Conservation (phyloP, 345 rosid genomes). For the Ceriops tagal region DNA sequence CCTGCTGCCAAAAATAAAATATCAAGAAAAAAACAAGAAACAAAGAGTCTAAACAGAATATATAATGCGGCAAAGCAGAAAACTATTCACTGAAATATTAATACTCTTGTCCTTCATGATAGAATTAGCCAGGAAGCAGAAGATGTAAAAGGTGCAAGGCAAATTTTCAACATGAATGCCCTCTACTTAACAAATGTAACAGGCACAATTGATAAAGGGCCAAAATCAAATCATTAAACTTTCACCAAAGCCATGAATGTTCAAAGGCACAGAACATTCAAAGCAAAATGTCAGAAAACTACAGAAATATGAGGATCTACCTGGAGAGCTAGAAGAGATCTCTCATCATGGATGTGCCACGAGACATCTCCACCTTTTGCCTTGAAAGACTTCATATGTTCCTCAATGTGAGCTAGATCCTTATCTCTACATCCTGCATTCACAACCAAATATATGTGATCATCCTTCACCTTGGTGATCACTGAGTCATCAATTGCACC, state of each 20-base stretch:
- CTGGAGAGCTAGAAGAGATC: constrained; percentile 99
- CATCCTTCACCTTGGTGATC: constrained; percentile 80
- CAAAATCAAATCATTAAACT: too few species aligned
- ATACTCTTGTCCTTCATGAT: too few species aligned
- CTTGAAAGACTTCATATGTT: constrained; percentile 89
- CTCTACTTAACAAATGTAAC: too few species aligned
- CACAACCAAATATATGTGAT: constrained; percentile 84
- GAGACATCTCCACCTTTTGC: constrained; percentile 92
- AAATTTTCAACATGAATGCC: too few species aligned
- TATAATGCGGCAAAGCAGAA: too few species aligned
- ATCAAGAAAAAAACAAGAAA: not conserved
- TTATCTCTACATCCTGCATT: constrained; percentile 99
- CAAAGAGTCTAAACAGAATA: too few species aligned
- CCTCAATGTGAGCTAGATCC: constrained; percentile 97
- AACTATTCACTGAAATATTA: too few species aligned
- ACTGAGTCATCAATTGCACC: constrained; percentile 97
- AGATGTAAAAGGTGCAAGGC: too few species aligned
- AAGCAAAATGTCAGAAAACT: not conserved
- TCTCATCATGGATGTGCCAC: constrained; percentile 96
- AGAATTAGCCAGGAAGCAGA: too few species aligned
- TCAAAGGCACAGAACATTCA: not conserved
- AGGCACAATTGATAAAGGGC: too few species aligned
- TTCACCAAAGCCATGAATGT: too few species aligned
- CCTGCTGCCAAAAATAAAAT: not conserved
- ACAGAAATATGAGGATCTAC: constrained; percentile 28